These are phyloP conservation scores for Iris pallida DNA, from an alignment of 116 monocot species.

Conservation along the genomic window DNA sequence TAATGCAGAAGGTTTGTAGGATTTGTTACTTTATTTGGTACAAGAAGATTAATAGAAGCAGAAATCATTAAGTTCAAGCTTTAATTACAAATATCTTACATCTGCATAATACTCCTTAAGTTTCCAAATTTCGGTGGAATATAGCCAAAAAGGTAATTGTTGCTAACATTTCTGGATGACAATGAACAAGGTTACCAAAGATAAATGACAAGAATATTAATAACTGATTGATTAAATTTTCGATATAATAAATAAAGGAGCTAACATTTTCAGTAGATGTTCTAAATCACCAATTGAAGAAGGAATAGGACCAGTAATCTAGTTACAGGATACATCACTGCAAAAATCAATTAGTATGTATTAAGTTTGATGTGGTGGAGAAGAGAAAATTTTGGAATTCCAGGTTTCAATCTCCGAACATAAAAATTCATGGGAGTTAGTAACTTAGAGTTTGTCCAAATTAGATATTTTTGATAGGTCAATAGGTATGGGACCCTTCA, in stretches of 20 bases:
- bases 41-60: no score
- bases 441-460: slow-evolving; percentile 73
- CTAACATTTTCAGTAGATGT: slow-evolving; percentile 81
- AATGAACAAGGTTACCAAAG: background rate
- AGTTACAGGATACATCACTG: slow-evolving; percentile 74
- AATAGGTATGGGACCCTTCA: slow-evolving; percentile 65
- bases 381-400: no score
- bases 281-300: slow-evolving; percentile 85
- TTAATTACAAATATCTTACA: no score
- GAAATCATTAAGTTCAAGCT: no score
- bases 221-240: background rate
- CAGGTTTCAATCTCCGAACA: background rate
- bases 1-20: background rate
- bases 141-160: slow-evolving; percentile 52
- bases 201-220: background rate
- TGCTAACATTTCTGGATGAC: slow-evolving; percentile 63
- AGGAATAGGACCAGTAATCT: slow-evolving; percentile 66
- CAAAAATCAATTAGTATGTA: background rate
- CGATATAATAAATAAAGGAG: background rate
- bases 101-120: no score
- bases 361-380: no score
- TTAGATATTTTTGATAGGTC: slow-evolving; percentile 70
- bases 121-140: slow-evolving; percentile 88
- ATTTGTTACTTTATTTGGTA: background rate
- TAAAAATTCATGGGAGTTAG: background rate